Evolutionary conservation across 2,329 filamentous ascomycete genomes (phyloP), one percentile per base, ranked within the genome.

Genomic region (Knoxdaviesia capensis): DNA sequence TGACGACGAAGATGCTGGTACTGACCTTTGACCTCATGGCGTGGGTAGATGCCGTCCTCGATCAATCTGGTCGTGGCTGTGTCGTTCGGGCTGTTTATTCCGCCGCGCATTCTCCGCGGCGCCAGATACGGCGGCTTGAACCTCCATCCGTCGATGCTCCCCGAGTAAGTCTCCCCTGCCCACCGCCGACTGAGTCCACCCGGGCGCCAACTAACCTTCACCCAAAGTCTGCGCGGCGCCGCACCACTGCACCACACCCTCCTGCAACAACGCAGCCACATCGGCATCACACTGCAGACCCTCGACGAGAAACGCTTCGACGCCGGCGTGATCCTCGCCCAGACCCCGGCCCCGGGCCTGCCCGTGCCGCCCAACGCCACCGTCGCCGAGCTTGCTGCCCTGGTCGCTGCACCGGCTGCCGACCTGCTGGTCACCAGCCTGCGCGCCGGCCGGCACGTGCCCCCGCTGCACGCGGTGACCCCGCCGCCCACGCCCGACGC

Each of bases 31-130:
- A 31, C 39, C 42, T 36, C 34, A 34, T 31, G 6, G n/a, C 44
- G 47, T 30, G 44, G 31, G 31, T 48, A 79, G 68, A 67, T 77
- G 33, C 77, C 78, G 0, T 52, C 54, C 37, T 53, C 63, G 3
- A 74, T 76, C 49, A 86, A 94, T 56, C 65, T 98, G 45, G 71
- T 98, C 49, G 66, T 96, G 38, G 87, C 87, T 39, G 90, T 96
- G 5, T 96, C 90, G 0, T 98, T 96, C 59, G 90, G 90, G 3
- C 69, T 94, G 6, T 80, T 94, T 46, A 77, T 98, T 1, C 90
- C 90, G 1, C 68, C 70, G 1, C 69, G 84, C 5, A 74, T 96
- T 10, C 64, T 98, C 28, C 62, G 63, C 28, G 61, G 61, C 1
- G 73, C 81, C 29, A 73, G 71, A 50, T 94, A 92, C 59, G 87